Evolutionary conservation across 176 grass and related monocot genomes (phyloP), one percentile per base, ranked within the genome.

Genomic region (Oryza brachyantha): DNA sequence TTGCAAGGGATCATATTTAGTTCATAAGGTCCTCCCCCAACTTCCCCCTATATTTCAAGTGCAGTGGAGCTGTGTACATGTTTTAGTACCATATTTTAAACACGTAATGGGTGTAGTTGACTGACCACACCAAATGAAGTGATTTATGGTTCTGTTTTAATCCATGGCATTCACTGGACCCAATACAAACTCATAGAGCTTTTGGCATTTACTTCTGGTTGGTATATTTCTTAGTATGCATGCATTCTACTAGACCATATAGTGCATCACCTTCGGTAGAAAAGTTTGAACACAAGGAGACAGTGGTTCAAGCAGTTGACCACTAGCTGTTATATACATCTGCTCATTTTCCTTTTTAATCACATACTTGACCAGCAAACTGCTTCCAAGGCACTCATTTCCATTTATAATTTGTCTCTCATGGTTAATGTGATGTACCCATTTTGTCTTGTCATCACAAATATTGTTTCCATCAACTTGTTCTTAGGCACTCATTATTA

Each of bases 251-350:
- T 24, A 24, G 61, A 80, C 69, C 25, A 8, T 43, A 52, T 40
- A 10, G 0, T 63, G 45, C 64, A 84, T 94, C 64, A 98, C 96
- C 87, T 82, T 93, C 11, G 90, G 86, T 42, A 93, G 63, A 31
- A 93, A 84, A 58, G 78, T 89, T 35, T 34, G 26, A 1, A 94
- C 64, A 76, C 25, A 78, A 38, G 84, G 70, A 3, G 69, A 87
- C 21, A 76, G 25, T 36, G 88, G 89, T 67, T 93, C 90, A 13
- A 98, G 34, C 22, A 86, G 27, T 64, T 91, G 90, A n/a, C n/a
- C n/a, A n/a, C n/a, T n/a, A n/a, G n/a, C n/a, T n/a, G n/a, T n/a
- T n/a, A n/a, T n/a, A n/a, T n/a, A n/a, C n/a, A n/a, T 32, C 37
- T 38, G 37, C 37, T 8, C 37, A 3, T 38, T 38, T 38, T 38